Conservation (phyloP, 176 grass and related monocot species). For the Eleusine indica region DNA sequence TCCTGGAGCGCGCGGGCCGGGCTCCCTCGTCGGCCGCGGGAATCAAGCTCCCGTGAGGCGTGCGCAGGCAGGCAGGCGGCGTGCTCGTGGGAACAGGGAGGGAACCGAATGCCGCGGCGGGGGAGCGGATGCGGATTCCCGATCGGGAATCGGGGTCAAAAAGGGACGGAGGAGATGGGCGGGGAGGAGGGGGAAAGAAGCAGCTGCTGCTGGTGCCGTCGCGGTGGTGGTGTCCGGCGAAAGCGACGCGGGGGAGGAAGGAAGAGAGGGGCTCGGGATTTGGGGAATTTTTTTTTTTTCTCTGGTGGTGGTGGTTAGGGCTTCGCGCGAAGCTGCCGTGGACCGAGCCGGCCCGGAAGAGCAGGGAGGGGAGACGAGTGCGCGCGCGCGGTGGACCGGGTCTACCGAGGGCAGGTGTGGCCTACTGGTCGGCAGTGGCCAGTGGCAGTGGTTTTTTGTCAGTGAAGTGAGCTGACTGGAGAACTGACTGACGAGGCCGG, state of each 20-base stretch:
- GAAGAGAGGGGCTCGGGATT: background rate
- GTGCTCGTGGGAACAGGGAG: constrained; percentile 11
- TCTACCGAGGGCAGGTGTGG: background rate
- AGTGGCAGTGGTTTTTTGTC: background rate
- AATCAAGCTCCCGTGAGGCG: background rate
- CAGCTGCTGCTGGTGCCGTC: constrained; percentile 4
- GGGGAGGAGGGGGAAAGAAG: constrained; percentile 17
- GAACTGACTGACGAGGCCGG: constrained; percentile 14
- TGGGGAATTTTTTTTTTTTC: constrained; percentile 14
- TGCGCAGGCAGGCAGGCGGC: background rate
- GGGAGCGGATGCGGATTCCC: constrained; percentile 30
- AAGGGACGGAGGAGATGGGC: background rate
- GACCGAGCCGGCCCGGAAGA: background rate
- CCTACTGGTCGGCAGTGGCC: background rate
- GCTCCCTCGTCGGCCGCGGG: background rate
- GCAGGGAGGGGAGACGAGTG: background rate
- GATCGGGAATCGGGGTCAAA: constrained; percentile 36
- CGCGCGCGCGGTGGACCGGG: constrained; percentile 23
- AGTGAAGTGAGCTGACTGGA: constrained; percentile 3
- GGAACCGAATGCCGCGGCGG: constrained; percentile 19
- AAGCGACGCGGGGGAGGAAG: constrained; percentile 39
- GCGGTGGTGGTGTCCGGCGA: constrained; percentile 40
- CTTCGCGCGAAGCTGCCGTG: constrained; percentile 28
- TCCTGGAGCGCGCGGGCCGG: background rate
- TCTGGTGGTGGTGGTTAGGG: constrained; percentile 22